Evolutionary conservation across 2,329 filamentous ascomycete genomes (phyloP).

Genomic region (Penicillium sp.): DNA sequence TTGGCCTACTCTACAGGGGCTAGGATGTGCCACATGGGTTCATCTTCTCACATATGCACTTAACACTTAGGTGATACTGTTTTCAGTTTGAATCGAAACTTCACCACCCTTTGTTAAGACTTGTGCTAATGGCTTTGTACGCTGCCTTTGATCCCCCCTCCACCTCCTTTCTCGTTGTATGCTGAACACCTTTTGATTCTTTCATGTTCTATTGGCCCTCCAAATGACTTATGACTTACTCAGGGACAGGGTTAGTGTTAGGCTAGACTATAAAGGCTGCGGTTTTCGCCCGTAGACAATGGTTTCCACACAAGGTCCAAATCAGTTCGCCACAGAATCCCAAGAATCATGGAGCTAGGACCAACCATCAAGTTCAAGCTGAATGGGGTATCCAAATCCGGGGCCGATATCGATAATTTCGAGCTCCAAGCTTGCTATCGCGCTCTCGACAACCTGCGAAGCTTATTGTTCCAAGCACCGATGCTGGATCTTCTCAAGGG

Average conservation of each 20-base stretch:
- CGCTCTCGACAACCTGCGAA: conserved; percentile 2
- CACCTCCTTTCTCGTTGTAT: background rate
- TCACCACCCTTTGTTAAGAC: background rate
- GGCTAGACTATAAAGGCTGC: background rate
- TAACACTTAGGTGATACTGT: background rate
- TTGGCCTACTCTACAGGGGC: background rate
- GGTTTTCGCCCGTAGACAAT: background rate
- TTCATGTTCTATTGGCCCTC: background rate
- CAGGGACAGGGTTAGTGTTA: background rate
- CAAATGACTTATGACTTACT: background rate
- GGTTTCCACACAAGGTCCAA: background rate
- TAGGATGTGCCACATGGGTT: background rate
- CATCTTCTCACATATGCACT: background rate
- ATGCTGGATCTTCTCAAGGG: background rate
- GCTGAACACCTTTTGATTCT: background rate
- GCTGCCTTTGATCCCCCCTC: background rate
- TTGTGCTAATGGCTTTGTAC: background rate
- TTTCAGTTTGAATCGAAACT: background rate
- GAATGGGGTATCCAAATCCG: background rate
- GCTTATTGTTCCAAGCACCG: conserved; percentile 1
- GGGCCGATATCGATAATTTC: background rate
- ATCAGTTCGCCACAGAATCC: background rate
- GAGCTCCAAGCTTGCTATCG: conserved; percentile 4
- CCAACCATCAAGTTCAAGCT: conserved; percentile 1
- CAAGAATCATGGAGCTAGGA: background rate